phyloP scores from a whole-genome alignment of 495 filamentous ascomycete species.

The Penicillium chermesinum region DNA sequence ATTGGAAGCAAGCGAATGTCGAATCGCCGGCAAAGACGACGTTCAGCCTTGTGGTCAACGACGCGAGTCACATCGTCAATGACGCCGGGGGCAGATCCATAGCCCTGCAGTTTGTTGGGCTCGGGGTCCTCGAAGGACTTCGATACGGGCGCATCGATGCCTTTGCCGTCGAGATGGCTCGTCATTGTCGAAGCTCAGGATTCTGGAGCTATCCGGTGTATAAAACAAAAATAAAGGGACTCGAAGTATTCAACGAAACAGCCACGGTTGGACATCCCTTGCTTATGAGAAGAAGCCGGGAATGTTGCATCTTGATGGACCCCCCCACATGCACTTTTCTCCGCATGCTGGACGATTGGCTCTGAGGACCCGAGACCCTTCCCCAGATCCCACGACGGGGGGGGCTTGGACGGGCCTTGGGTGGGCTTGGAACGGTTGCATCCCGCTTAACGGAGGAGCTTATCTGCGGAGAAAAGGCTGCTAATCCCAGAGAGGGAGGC shows the following conservation, averaged over 20 bases:
- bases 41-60: conserved; percentile 49
- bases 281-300: background rate
- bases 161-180: background rate
- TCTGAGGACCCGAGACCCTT: background rate
- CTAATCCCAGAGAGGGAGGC: too few relatives aligned
- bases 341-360: background rate
- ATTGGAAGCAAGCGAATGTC: conserved; percentile 60
- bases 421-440: too few relatives aligned
- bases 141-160: conserved; percentile 15
- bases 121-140: conserved; percentile 28
- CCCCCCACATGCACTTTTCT: background rate
- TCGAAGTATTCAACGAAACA: background rate
- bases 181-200: background rate
- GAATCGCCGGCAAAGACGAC: conserved; percentile 56
- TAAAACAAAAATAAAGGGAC: background rate
- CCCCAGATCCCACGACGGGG: too few relatives aligned
- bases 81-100: conserved; percentile 26
- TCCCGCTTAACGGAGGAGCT: too few relatives aligned
- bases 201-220: background rate
- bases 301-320: background rate
- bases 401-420: too few relatives aligned
- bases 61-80: conserved; percentile 35
- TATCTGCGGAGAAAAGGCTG: too few relatives aligned
- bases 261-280: background rate
- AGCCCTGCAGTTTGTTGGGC: conserved; percentile 23